phyloP scores from a whole-genome alignment of 225 moss, liverwort and hornwort species.

The Pseudoscleropodium purum region DNA sequence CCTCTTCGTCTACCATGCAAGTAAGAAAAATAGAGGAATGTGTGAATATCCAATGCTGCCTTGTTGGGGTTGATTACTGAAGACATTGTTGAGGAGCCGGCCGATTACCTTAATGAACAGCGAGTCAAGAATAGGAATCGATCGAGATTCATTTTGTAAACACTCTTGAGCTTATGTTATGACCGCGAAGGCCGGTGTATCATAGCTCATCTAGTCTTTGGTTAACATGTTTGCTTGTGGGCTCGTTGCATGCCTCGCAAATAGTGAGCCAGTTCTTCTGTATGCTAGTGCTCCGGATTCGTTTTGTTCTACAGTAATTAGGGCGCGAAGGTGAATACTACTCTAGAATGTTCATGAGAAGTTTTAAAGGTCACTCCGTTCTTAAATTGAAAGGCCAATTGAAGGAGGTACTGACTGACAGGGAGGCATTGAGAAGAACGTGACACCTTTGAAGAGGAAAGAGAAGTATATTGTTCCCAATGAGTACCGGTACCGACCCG shows the following conservation, averaged over 20 bases:
- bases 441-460: background rate
- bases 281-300: no score
- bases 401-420: background rate
- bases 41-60: background rate
- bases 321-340: background rate
- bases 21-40: background rate
- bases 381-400: background rate
- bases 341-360: background rate
- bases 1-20: constrained; percentile 17
- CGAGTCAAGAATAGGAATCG: background rate
- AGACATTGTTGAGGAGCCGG: background rate
- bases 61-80: background rate
- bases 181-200: background rate
- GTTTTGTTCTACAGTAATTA: background rate
- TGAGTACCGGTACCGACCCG: background rate
- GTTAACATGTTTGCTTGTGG: background rate
- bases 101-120: background rate
- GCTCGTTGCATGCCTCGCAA: background rate
- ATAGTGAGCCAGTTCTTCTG: background rate
- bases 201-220: background rate
- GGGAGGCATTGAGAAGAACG: background rate
- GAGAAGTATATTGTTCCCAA: background rate
- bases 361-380: background rate
- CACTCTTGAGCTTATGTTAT: background rate
- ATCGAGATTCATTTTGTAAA: background rate